Evolutionary conservation across 1,284 basidiomycete species (phyloP), one percentile per base, ranked within the genome.

Genomic region (Gymnopus androsaceus): DNA sequence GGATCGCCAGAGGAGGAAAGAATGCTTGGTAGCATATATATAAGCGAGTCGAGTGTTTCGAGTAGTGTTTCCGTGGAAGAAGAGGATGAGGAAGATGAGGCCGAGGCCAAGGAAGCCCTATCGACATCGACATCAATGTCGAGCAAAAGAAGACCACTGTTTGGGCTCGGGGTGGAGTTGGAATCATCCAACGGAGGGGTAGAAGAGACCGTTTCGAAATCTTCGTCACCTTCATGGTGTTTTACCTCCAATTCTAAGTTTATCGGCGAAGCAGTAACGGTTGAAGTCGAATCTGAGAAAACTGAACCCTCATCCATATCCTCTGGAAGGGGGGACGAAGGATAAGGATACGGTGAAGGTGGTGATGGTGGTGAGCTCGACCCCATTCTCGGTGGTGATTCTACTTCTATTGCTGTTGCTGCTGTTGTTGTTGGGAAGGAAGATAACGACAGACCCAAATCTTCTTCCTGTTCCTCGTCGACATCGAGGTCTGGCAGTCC

Each of bases 1-100:
- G 47, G 14, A 46, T 48, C 21, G 54, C 51, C 30, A 54, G 40
- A 44, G 56, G 34, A 28, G 44, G 28, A 21, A 15, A 46, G 19
- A 19, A 46, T 14, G 19, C n/a, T 25, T 15, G 15, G 19, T 11
- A 14, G 1, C 14, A 27, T 4, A 6, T 25, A 42, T 28, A 21
- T 15, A 7, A 17, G 5, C 25, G 19, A 41, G 40, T 12, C 21
- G n/a, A n/a, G n/a, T n/a, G n/a, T n/a, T 21, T 23, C 8, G 12
- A 27, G 12, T 25, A 11, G 19, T 12, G 41, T 23, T 42, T n/a
- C 14, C n/a, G n/a, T n/a, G n/a, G 23, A 42, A 17, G 9, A 14
- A 21, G 38, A 12, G 15, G 15, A 15, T 4, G 41, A 9, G 23
- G n/a, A 19, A 19, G 38, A 40, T 23, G 38, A 40, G 17, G 41